These are phyloP conservation scores for Bisporella sp. DNA, from an alignment of 2,329 filamentous ascomycete species.

Conservation along the genomic window DNA sequence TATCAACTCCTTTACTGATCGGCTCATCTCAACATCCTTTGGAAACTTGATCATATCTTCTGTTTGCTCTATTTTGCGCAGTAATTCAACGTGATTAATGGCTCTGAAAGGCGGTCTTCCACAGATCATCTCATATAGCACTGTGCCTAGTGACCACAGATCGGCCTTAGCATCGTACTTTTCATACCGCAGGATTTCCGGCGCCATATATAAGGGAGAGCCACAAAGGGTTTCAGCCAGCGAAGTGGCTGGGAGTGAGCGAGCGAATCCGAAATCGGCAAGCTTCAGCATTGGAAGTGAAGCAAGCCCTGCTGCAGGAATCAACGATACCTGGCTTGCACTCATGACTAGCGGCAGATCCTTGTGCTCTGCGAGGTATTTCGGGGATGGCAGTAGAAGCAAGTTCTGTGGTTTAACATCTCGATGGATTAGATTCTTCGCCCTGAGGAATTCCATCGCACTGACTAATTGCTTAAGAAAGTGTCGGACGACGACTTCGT, in stretches of 20 bases:
- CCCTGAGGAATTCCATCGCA: conserved; percentile 80
- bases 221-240: conserved; percentile 94
- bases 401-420: conserved; percentile 98
- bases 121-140: conserved; percentile 90
- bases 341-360: conserved; percentile 64
- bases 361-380: conserved; percentile 56
- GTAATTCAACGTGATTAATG: conserved; percentile 86
- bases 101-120: conserved; percentile 88
- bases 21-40: conserved; percentile 61
- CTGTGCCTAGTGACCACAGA: conserved; percentile 94
- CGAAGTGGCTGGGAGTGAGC: conserved; percentile 82
- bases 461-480: conserved; percentile 93
- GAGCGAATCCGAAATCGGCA: conserved; percentile 97
- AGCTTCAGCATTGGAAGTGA: conserved; percentile 95
- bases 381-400: conserved; percentile 74
- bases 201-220: conserved; percentile 96
- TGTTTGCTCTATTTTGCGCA: conserved; percentile 84
- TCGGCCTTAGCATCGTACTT: conserved; percentile 97
- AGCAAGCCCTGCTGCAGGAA: conserved; percentile 71
- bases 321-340: conserved; percentile 72
- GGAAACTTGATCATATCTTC: conserved; percentile 83
- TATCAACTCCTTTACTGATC: conserved; percentile 75
- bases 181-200: conserved; percentile 93
- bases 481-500: conserved; percentile 94
- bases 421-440: conserved; percentile 84